phyloP scores from a whole-genome alignment of 176 grass and related monocot genomes.

The Rhynchospora breviuscula region DNA sequence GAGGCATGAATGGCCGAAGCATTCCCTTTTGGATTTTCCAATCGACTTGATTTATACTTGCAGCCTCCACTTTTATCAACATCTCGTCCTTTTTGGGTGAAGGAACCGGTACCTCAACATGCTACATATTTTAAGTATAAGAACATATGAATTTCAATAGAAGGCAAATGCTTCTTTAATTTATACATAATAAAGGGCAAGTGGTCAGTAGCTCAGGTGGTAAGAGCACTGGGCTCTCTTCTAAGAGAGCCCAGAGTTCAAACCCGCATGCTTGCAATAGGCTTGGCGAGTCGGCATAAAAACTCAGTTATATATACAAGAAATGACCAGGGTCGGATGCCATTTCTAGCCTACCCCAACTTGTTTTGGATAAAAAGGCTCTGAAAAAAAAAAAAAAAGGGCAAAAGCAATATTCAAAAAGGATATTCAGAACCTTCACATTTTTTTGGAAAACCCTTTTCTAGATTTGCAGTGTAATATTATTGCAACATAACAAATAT shows the following conservation, averaged over 20 bases:
- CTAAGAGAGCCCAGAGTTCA: too few relatives aligned
- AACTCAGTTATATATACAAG: too few relatives aligned
- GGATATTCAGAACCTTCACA: not conserved
- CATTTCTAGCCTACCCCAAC: too few relatives aligned
- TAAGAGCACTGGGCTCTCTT: too few relatives aligned
- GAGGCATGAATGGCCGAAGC: constrained; percentile 49
- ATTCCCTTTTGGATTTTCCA: constrained; percentile 72
- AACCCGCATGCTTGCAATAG: too few relatives aligned
- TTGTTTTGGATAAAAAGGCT: too few relatives aligned
- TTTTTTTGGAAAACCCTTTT: not conserved
- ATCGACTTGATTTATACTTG: constrained; percentile 63
- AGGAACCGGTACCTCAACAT: constrained; percentile 56
- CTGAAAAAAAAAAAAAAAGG: too few relatives aligned
- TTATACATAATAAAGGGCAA: not conserved
- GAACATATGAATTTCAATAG: not conserved
- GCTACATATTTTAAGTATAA: constrained; percentile 18
- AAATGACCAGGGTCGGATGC: too few relatives aligned
- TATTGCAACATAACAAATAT: not conserved
- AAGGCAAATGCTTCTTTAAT: not conserved
- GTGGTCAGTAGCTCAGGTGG: too few relatives aligned
- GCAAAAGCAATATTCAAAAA: too few relatives aligned
- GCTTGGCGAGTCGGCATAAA: too few relatives aligned
- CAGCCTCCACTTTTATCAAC: constrained; percentile 59
- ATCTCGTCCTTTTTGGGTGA: constrained; percentile 47
- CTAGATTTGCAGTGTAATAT: not conserved